Conservation (phyloP, 805 yeast genomes). For the Candida hungchunana region DNA sequence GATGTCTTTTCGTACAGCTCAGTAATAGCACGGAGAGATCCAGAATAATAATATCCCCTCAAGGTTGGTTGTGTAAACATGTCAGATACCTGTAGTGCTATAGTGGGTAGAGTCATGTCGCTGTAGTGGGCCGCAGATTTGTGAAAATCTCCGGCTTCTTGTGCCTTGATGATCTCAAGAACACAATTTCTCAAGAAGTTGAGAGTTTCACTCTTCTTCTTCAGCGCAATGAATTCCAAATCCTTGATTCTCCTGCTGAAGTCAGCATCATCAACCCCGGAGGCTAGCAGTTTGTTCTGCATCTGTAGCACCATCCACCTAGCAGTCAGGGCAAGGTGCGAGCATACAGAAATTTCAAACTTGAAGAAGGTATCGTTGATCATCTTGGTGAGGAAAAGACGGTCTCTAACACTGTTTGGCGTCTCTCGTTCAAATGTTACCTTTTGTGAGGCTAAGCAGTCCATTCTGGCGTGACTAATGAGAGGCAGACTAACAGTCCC, state of each 20-base stretch:
- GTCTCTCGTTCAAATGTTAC: constrained; percentile 15
- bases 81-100: constrained; percentile 18
- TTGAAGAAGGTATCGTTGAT: constrained; percentile 11
- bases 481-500: constrained; percentile 5
- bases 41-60: constrained; percentile 16
- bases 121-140: constrained; percentile 7
- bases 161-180: constrained; percentile 12
- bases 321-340: constrained; percentile 9
- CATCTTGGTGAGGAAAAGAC: constrained; percentile 13
- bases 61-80: constrained; percentile 7
- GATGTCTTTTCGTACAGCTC: constrained; percentile 13
- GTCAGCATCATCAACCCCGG: constrained; percentile 2
- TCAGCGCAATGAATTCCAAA: constrained; percentile 3
- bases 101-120: constrained; percentile 11
- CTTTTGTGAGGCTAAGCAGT: constrained; percentile 12
- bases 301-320: constrained; percentile 21
- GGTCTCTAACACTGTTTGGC: neutral
- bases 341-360: constrained; percentile 5
- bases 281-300: constrained; percentile 9
- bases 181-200: constrained; percentile 11
- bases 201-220: constrained; percentile 10
- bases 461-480: constrained; percentile 12
- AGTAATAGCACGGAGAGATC: constrained; percentile 14
- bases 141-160: constrained; percentile 5
- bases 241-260: constrained; percentile 2